Evolutionary conservation across 2,329 filamentous ascomycete species (phyloP), one percentile per base, ranked within the genome.

Genomic region (Aschersonia sp.): DNA sequence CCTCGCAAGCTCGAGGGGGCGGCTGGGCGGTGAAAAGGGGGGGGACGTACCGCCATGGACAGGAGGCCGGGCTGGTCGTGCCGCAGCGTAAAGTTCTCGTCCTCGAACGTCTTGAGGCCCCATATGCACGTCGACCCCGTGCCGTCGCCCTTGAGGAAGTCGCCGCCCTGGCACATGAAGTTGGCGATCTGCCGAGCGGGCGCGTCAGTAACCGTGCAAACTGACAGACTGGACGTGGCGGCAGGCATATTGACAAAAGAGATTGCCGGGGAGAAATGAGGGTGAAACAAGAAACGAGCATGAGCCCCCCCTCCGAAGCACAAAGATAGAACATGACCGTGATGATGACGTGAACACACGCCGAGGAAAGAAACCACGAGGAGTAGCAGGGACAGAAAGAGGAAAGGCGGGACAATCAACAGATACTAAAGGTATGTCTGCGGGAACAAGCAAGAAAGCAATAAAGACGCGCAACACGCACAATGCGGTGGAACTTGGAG

Each of bases 101-200:
- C 92, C 5, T 81, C 78, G 60, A 97, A 97, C 43, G 79, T 76
- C 56, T 84, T 81, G 45, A 79, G 82, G 49, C 88, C 87, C 69
- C 94, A 97, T 63, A 97, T 95, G 55, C 78, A 85, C 9, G 82
- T 83, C 44, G 83, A 88, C 7, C 92, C 92, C 1, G 87, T 94
- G 46, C 92, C 92, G 64, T 97, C 86, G 46, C 88, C 87, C 58
- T 95, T 88, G 52, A 95, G 71, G 64, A 97, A 97, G 65, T 98
- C 92, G 47, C 92, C 92, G 43, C 90, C 90, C 65, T 98, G 92
- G 59, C 92, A 85, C 90, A 97, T 97, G 69, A 97, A 95, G 58
- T 86, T 84, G 67, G 85, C 86, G 63, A 95, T 95, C 87, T 94
- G 22, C 22, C 22, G 22, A 4, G 2, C 22, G 22, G 22, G 22